Conservation (phyloP, 495 filamentous ascomycete genomes). For the Bacidia rubella region DNA sequence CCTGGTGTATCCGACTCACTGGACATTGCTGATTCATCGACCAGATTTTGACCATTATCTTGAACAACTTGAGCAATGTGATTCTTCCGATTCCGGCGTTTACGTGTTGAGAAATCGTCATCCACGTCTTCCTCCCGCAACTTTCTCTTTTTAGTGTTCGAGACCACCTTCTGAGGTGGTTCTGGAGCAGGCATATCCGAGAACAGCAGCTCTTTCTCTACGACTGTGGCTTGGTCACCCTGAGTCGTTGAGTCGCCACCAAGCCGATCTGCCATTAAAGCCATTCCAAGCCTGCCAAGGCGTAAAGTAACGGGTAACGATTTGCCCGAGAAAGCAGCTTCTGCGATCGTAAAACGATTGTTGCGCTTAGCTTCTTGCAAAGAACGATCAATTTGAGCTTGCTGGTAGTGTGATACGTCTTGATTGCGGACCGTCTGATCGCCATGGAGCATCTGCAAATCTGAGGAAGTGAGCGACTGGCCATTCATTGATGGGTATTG, state of each 20-base stretch:
- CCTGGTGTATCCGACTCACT: conserved; percentile 15
- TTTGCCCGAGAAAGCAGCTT: conserved; percentile 18
- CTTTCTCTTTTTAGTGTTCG: conserved; percentile 9
- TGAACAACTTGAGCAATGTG: background rate
- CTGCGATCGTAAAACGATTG: conserved; percentile 15
- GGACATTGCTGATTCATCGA: conserved; percentile 11
- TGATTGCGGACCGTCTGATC: conserved; percentile 3
- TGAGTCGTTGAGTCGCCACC: background rate
- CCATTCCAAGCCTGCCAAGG: conserved; percentile 12
- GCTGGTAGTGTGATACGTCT: conserved; percentile 6
- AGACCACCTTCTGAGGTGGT: background rate
- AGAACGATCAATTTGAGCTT: conserved; percentile 12
- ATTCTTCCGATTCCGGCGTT: conserved; percentile 6
- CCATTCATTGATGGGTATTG: too few species aligned
- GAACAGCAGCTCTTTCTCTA: conserved; percentile 12
- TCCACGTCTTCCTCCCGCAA: conserved; percentile 10
- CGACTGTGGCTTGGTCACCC: background rate
- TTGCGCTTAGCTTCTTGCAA: conserved; percentile 16
- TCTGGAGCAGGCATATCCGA: conserved; percentile 14
- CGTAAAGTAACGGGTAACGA: conserved; percentile 12
- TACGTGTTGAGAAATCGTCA: conserved; percentile 15
- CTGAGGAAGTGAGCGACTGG: background rate
- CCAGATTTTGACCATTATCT: conserved; percentile 1
- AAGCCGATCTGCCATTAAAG: background rate
- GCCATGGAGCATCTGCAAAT: background rate